A percentile compares a stretch with the other conserved stretches of the same genome.
These are phyloP conservation scores for Hanseniaspora thailandica DNA, from an alignment of 805 yeast species.

Conservation along the genomic window DNA sequence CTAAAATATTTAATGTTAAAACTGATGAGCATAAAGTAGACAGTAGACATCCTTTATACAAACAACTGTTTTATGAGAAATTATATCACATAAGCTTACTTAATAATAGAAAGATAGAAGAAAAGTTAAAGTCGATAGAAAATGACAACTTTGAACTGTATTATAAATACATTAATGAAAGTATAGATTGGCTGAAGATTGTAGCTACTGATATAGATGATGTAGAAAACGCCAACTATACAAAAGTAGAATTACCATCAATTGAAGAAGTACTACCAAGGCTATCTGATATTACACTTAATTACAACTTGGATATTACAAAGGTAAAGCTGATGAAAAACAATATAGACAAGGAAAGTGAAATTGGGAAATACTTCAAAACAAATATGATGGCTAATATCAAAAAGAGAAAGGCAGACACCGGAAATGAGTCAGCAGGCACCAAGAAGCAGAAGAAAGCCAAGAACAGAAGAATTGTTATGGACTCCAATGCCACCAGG, in stretches of 20 bases:
- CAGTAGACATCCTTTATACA: constrained; percentile 1
- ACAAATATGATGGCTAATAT: neutral
- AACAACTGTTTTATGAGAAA: neutral
- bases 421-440: neutral
- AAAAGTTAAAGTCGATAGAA: neutral
- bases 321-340: neutral
- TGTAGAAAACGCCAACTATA: neutral
- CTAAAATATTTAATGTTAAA: neutral
- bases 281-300: neutral
- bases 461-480: neutral
- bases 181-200: constrained; percentile 10
- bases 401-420: constrained; percentile 1
- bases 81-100: neutral
- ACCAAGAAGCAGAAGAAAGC: neutral
- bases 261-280: constrained; percentile 3
- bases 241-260: neutral
- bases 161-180: neutral
- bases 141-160: neutral
- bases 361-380: neutral
- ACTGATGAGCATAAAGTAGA: neutral
- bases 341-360: neutral
- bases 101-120: neutral
- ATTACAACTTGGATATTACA: constrained; percentile 5
- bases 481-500: neutral
- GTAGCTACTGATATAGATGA: neutral